Evolutionary conservation across 2,329 filamentous ascomycete species (phyloP).

Genomic region (Kalmusia sp.): DNA sequence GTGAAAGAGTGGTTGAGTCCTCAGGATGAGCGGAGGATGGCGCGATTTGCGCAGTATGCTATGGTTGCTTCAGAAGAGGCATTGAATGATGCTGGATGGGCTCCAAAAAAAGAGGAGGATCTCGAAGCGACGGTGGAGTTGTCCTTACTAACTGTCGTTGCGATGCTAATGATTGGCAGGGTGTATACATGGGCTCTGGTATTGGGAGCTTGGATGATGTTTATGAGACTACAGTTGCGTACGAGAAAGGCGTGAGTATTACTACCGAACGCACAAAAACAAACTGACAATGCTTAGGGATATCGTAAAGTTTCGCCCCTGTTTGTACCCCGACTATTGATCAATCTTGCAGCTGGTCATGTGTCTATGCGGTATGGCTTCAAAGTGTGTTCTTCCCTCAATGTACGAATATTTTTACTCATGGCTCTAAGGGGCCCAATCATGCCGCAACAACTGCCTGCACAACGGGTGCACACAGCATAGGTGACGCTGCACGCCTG

Average conservation of each 20-base stretch:
- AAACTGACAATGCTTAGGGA: conserved; percentile 61
- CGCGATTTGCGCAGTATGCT: conserved; percentile 91
- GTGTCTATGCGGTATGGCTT: conserved; percentile 93
- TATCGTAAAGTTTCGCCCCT: conserved; percentile 92
- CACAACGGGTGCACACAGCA: conserved; percentile 92
- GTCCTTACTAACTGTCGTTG: conserved; percentile 11
- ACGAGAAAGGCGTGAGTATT: conserved; percentile 72
- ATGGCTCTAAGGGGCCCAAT: conserved; percentile 73
- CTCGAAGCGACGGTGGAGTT: conserved; percentile 74
- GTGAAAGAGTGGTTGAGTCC: conserved; percentile 53
- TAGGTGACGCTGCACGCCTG: conserved; percentile 92
- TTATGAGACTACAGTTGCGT: conserved; percentile 81
- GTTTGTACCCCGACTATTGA: conserved; percentile 91
- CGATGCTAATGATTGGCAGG: conserved; percentile 52
- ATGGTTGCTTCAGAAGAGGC: conserved; percentile 88
- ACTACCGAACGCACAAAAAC: neutral
- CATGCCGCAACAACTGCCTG: conserved; percentile 94
- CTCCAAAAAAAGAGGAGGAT: conserved; percentile 65
- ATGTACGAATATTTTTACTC: neutral
- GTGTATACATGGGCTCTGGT: conserved; percentile 91
- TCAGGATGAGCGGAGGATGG: conserved; percentile 77
- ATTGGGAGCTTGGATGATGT: conserved; percentile 94
- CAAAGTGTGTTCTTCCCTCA: conserved; percentile 50
- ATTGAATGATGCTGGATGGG: conserved; percentile 81
- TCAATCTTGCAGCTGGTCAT: conserved; percentile 94